Percentiles rank a stretch among this genome's conserved stretches.
These are phyloP conservation scores for Xerophyta viscosa DNA, from an alignment of 106 monocot species.

Conservation along the genomic window DNA sequence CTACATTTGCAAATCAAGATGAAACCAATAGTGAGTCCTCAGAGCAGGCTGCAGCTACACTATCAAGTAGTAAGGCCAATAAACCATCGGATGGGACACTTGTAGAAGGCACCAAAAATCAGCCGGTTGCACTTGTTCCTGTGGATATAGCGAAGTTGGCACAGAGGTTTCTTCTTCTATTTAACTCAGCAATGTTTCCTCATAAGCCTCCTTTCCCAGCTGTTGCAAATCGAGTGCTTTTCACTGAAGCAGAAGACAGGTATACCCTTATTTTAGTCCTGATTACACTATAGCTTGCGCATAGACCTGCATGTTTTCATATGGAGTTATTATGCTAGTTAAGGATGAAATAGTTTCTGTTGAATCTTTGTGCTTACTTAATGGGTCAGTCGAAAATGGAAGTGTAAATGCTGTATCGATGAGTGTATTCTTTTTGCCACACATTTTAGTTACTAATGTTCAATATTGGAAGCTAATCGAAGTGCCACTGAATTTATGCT, in stretches of 20 bases:
- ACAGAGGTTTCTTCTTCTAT: conserved; percentile 48
- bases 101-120: conserved; percentile 62
- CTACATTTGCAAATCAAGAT: conserved; percentile 2
- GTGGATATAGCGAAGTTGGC: conserved; percentile 63
- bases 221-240: conserved; percentile 72
- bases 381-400: no score
- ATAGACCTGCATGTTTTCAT: no score
- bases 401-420: no score
- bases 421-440: no score
- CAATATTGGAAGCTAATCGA: no score
- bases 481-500: no score
- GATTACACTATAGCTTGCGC: no score
- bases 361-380: no score
- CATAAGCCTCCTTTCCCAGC: conserved; percentile 71
- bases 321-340: no score
- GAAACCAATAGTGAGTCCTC: conserved; percentile 16
- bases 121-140: conserved; percentile 71
- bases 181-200: conserved; percentile 72
- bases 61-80: conserved; percentile 26
- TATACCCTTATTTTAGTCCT: conserved; percentile 7
- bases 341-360: no score
- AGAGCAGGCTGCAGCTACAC: conserved; percentile 6
- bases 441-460: no score
- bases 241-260: conserved; percentile 95
- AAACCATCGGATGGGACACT: conserved; percentile 63